Evolutionary conservation across 352 stramenopile species (phyloP), one percentile per base, ranked within the genome.

Genomic region (Phytophthora pluvialis): DNA sequence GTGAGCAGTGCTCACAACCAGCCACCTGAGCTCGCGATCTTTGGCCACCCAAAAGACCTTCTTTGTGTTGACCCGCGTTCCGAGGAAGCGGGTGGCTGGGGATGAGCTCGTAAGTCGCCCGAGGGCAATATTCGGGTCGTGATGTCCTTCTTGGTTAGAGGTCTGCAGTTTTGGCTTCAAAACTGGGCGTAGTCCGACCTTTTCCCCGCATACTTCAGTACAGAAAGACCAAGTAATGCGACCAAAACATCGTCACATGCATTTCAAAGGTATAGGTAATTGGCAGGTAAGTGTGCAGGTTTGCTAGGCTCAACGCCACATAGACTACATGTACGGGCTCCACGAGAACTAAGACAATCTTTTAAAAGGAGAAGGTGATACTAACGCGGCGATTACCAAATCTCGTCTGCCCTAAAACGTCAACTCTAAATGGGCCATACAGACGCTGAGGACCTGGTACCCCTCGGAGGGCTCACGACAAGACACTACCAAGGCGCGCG

Each of bases 71-170:
- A 38, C 5, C 28, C 5, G 12, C 35, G 16, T 62, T 68, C 60
- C n/a, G 25, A 48, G 11, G 43, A 63, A 63, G 43, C 51, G 50
- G 60, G 35, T 68, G 60, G 51, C 44, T 29, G 13, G 49, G 40
- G 43, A 63, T 56, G 50, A 51, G 43, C 50, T 56, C 10, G 18
- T 35, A 59, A 62, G 43, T 47, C 33, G 32, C 42, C 26, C 36
- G 50, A 13, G 33, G 40, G 40, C 49, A 67, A 60, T 60, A 60
- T 32, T 40, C 25, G 25, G 31, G 31, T 51, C 18, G 51, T 67
- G 51, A 42, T 25, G 16, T 26, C 42, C 60, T 44, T 56, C 60
- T 68, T 68, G 60, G 60, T 68, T 47, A 62, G 60, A 67, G 42
- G 51, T 60, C 51, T 45, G 29, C 21, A 50, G 18, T 21, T 33